Evolutionary conservation across 768 basidiomycete species (phyloP).

Genomic region (Amanita fuliginea): DNA sequence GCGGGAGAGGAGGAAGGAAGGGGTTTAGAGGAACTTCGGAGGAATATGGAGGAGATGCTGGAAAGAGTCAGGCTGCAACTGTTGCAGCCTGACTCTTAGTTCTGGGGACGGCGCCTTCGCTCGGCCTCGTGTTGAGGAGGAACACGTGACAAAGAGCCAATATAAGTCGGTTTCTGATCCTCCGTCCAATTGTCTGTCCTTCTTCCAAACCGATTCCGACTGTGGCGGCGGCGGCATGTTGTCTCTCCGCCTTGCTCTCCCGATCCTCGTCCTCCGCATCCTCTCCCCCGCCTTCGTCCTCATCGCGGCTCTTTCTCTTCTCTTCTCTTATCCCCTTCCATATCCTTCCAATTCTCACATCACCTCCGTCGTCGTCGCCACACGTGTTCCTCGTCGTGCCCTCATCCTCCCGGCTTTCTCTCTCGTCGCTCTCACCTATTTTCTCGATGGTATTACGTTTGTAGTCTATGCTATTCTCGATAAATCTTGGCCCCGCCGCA

Average conservation of each 20-base stretch:
- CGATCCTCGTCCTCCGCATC: constrained; percentile 49
- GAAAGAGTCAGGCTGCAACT: too few species aligned
- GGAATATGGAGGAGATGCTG: constrained; percentile 42
- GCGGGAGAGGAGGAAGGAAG: constrained; percentile 42
- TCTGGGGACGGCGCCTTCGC: too few species aligned
- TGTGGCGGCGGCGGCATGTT: constrained; percentile 18
- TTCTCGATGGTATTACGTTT: constrained; percentile 69
- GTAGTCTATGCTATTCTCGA: constrained; percentile 53
- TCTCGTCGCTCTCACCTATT: constrained; percentile 58
- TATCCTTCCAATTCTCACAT: constrained; percentile 53
- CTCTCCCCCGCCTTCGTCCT: constrained; percentile 60
- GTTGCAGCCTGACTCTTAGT: too few species aligned
- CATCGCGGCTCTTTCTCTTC: constrained; percentile 48
- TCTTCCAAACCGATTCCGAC: constrained; percentile 9
- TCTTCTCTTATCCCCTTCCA: constrained; percentile 34
- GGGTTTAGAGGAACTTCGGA: constrained; percentile 45
- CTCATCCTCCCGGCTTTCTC: constrained; percentile 66
- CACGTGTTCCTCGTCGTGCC: constrained; percentile 61
- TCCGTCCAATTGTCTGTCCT: not conserved
- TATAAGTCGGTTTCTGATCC: constrained; percentile 10
- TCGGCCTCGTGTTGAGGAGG: too few species aligned
- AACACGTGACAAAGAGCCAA: constrained; percentile 16
- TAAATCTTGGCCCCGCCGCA: constrained; percentile 50
- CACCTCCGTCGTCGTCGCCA: constrained; percentile 66
- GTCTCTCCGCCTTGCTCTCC: constrained; percentile 13